These are phyloP conservation scores for Oemleria cerasiformis DNA, from an alignment of 306 rosid genomes.

Conservation along the genomic window DNA sequence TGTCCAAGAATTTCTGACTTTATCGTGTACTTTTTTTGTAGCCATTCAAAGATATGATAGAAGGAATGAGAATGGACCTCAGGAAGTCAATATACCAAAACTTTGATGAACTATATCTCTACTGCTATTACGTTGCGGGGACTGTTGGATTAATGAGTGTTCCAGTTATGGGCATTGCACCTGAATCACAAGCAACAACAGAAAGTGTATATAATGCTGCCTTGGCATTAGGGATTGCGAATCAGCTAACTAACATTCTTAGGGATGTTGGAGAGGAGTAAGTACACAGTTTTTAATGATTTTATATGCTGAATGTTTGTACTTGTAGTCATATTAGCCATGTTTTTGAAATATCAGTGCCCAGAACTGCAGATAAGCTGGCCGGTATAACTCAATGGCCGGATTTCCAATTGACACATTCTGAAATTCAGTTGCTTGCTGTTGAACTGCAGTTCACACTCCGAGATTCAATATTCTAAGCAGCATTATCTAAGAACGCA, in stretches of 20 bases:
- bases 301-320: not conserved
- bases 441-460: not conserved
- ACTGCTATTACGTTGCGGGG: conserved; percentile 95
- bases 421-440: not conserved
- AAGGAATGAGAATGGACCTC: conserved; percentile 89
- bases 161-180: conserved; percentile 87
- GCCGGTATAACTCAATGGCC: not conserved
- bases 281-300: conserved; percentile 14
- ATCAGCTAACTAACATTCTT: conserved; percentile 92
- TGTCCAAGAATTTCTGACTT: not conserved
- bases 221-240: conserved; percentile 84
- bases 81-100: conserved; percentile 72
- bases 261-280: conserved; percentile 99
- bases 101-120: conserved; percentile 88
- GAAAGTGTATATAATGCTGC: conserved; percentile 88
- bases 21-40: conserved; percentile 21
- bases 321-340: not conserved
- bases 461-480: not conserved
- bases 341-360: not conserved
- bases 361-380: not conserved
- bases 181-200: conserved; percentile 66
- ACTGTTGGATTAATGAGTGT: conserved; percentile 98
- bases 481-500: not conserved
- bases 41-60: conserved; percentile 96
- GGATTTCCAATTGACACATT: not conserved